Base-by-base conservation (phyloP, 2,329 filamentous ascomycete species). In the Corynespora cassiicola region DNA sequence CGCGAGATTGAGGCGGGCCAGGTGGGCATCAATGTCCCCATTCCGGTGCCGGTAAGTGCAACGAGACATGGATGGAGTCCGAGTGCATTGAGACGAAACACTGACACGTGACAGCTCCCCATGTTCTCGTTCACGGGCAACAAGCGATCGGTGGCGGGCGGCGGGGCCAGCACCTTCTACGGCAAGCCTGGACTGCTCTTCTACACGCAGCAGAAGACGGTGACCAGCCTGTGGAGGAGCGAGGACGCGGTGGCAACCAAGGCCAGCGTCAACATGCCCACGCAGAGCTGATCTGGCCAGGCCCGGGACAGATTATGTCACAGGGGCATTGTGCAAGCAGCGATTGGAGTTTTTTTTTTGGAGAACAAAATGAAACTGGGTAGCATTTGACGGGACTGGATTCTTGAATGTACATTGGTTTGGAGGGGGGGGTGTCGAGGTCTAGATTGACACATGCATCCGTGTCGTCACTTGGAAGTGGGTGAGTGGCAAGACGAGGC, bases 181-280 rank as follows among this genome's bases (percentile, higher is more conserved):
- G 94, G 94, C 53, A 87, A 88, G 71, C 89, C 90, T 1, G 94
- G 92, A 16, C 73, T 99, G 66, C 85, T 88, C 65, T 99, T 99
- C 68, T 97, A 95, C 72, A 99, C 94, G 3, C 94, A 97, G 75
- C 81, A 88, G 65, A 97, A 99, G 87, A 99, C 94, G 3, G 94
- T 99, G 31, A 99, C 94, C 36, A 86, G 89, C 53, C 74, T 95
- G 66, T 99, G 94, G 94, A 83, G 84, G 62, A 84, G 81, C 45
- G 84, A 91, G 61, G 91, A 96, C 73, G 91, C 90, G 1, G 80
- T 94, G 31, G 85, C 84, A 38, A 87, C 85, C 53, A 92, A 91
- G 80, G 91, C 91, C 11, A 83, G 85, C 59, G 90, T 95, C 8
- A 81, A 88, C 47, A 97, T 97, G 92, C 92, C 92, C 14, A 86